These are phyloP conservation scores for Aureobasidium sp. DNA, from an alignment of 2,329 filamentous ascomycete genomes.

Conservation along the genomic window DNA sequence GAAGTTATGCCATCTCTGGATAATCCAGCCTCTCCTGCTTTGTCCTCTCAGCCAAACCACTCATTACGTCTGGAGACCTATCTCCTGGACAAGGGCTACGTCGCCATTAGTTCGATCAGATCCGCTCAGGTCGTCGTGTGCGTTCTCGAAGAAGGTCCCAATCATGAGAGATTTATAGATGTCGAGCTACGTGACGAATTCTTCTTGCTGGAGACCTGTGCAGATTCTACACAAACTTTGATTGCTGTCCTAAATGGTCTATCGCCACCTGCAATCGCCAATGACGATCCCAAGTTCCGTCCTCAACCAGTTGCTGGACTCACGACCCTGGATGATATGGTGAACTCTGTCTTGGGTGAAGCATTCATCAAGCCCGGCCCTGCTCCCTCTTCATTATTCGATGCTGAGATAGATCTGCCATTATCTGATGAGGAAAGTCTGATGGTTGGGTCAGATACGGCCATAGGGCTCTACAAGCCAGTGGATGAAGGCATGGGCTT, in stretches of 20 bases:
- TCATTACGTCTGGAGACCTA: slow-evolving; percentile 33
- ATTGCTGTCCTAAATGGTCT: slow-evolving; percentile 71
- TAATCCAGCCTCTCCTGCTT: not conserved
- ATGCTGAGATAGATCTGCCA: slow-evolving; percentile 23
- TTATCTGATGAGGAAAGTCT: slow-evolving; percentile 25
- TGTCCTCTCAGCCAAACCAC: not conserved
- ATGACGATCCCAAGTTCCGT: slow-evolving; percentile 73
- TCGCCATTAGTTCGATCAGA: slow-evolving; percentile 80
- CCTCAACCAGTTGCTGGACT: slow-evolving; percentile 52
- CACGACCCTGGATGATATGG: slow-evolving; percentile 75
- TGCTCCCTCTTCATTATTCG: slow-evolving; percentile 47
- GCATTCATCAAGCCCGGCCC: slow-evolving; percentile 59
- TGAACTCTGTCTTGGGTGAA: slow-evolving; percentile 84
- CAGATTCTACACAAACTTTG: slow-evolving; percentile 91
- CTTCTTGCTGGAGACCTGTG: slow-evolving; percentile 86
- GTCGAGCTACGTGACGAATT: slow-evolving; percentile 79
- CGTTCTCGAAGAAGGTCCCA: slow-evolving; percentile 47
- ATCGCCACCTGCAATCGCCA: slow-evolving; percentile 74
- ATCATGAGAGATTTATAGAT: slow-evolving; percentile 60
- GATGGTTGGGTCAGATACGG: slow-evolving; percentile 27
- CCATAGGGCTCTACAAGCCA: slow-evolving; percentile 26
- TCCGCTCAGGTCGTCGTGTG: slow-evolving; percentile 63
- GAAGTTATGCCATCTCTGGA: slow-evolving; percentile 17
- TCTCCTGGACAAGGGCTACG: slow-evolving; percentile 61
- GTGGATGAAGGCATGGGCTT: slow-evolving; percentile 23